Base-by-base conservation (phyloP, 495 filamentous ascomycete species). In the Cercophora sp. region DNA sequence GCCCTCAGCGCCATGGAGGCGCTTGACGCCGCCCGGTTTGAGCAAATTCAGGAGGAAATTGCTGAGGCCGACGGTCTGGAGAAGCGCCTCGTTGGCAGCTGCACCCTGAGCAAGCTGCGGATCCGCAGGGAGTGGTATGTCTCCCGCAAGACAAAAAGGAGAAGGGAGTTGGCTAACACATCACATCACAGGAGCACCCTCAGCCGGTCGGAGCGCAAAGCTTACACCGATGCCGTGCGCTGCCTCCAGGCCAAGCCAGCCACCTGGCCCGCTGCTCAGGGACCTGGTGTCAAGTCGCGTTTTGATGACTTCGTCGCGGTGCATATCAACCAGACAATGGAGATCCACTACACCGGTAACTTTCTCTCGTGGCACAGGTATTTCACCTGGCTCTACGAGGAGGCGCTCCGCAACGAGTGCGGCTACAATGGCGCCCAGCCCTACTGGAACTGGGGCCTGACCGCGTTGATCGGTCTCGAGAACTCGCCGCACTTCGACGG, bases 291-390 rank as follows among this genome's bases (percentile, higher is more conserved):
- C 18, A 45, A 34, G 27, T 59, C 59, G 4, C 73, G 81, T 10
- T 86, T 77, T 54, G 86, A 89, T 68, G 85, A 88, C 61, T 88
- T 88, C 56, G 73, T 83, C 22, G 81, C 74, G 11, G 74, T 75
- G 9, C 87, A 89, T 63, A 85, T 87, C 61, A 76, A 79, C 47
- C 75, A 86, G 60, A 83, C 82, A 4, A 54, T 71, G n/a, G 53
- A 57, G 3, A 86, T 87, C 49, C 85, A 89, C 59, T 79, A 70
- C 49, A 80, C 80, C 19, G 84, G 81, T 8, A 80, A 79, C 48
- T 86, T 90, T 65, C 65, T 89, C 18, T 66, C 78, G 3, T 89
- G 85, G 84, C 86, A 90, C 61, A 72, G 86, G 10, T 84, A 85
- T 62, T 89, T 82, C 60, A 72, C 76, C 25, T 79, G 67, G 51